A percentile compares a stretch with the other conserved stretches of the same genome.
Evolutionary conservation across 768 basidiomycete genomes (phyloP).

Genomic region (Lyophyllum decastes): DNA sequence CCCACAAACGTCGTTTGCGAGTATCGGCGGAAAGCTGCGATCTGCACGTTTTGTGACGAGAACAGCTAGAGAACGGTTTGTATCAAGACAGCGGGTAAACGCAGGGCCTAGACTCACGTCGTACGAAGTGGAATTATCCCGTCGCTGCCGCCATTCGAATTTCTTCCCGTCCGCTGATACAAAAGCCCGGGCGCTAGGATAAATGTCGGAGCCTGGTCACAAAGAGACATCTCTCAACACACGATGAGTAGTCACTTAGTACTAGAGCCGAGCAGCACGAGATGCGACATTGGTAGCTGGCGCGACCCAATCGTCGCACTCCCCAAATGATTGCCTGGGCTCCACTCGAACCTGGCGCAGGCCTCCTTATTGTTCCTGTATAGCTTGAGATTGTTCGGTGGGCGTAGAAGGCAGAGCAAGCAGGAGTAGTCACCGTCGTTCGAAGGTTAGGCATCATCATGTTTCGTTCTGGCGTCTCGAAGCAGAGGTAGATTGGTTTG

Average conservation of each 20-base stretch:
- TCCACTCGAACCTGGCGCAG: conserved; percentile 52
- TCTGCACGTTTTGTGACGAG: conserved; percentile 45
- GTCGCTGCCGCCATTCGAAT: conserved; percentile 67
- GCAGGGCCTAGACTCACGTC: conserved; percentile 47
- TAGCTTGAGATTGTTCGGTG: conserved; percentile 28
- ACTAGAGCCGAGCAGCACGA: conserved; percentile 54
- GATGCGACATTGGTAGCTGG: conserved; percentile 60
- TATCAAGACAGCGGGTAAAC: conserved; percentile 2
- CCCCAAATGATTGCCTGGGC: conserved; percentile 54
- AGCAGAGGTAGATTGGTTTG: conserved; percentile 61
- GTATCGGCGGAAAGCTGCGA: conserved; percentile 62
- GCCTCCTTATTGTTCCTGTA: conserved; percentile 50
- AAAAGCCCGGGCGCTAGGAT: conserved; percentile 60
- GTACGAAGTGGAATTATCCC: conserved; percentile 51
- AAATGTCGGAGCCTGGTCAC: conserved; percentile 19
- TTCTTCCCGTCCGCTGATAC: conserved; percentile 53
- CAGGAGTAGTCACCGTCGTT: conserved; percentile 43
- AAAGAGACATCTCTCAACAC: conserved; percentile 13
- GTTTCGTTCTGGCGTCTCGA: conserved; percentile 57
- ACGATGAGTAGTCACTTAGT: conserved; percentile 41
- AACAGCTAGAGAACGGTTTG: conserved; percentile 38
- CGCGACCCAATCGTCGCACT: conserved; percentile 56
- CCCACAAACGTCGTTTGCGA: conserved; percentile 59
- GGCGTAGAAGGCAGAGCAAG: conserved; percentile 3
- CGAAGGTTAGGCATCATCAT: conserved; percentile 40